These are phyloP conservation scores for Cordyceps tenuipes DNA, from an alignment of 2,329 filamentous ascomycete species.

Conservation along the genomic window DNA sequence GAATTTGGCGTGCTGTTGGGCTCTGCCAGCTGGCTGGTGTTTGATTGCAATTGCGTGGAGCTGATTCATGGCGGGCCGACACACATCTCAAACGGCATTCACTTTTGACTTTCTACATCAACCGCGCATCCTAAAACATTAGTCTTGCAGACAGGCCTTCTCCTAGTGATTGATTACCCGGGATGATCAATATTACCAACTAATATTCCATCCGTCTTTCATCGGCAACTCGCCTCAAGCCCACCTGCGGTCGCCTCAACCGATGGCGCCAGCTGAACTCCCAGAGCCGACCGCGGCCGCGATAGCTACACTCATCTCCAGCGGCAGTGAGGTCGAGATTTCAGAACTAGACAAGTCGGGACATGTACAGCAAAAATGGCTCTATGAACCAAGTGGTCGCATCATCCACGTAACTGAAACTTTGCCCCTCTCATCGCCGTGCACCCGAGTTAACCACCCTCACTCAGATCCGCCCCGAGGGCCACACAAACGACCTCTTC, in stretches of 20 bases:
- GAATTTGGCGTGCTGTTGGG: background rate
- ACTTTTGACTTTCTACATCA: background rate
- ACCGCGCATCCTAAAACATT: conserved; percentile 3
- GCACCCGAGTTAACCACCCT: background rate
- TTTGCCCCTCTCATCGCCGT: background rate
- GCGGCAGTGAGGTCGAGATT: conserved; percentile 18
- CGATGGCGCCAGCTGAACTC: background rate
- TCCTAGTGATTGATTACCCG: too few relatives aligned
- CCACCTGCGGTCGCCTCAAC: background rate
- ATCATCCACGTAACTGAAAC: conserved; percentile 20
- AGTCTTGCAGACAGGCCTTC: background rate
- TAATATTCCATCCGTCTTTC: background rate
- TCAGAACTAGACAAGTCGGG: conserved; percentile 31
- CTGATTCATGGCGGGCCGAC: background rate
- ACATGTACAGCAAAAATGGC: conserved; percentile 27
- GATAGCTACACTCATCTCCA: conserved; percentile 14
- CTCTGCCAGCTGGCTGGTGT: background rate
- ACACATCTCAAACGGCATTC: background rate
- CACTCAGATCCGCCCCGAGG: conserved; percentile 1
- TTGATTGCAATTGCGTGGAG: background rate
- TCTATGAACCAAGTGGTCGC: conserved; percentile 20
- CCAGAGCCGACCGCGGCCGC: background rate
- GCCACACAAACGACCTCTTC: conserved; percentile 18
- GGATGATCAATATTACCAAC: background rate
- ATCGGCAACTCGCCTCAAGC: background rate